Conservation (phyloP, 2,329 filamentous ascomycete genomes). For the Epichloe bromicola region DNA sequence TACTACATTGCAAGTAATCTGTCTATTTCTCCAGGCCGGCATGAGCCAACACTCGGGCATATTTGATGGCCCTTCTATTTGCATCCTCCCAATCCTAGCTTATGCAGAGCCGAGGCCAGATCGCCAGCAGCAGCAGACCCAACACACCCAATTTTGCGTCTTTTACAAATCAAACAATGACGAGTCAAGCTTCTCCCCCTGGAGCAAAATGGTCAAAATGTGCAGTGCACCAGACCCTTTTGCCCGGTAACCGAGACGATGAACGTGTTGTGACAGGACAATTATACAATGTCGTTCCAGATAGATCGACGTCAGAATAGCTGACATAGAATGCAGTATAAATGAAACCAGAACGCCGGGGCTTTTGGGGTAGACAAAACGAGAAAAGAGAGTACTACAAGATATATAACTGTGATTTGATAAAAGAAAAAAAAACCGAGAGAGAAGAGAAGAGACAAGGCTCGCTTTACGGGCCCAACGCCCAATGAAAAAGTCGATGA, state of each 20-base stretch:
- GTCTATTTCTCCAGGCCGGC: constrained; percentile 1
- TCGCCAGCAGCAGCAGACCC: not conserved
- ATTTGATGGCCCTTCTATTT: not conserved
- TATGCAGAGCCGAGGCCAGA: not conserved
- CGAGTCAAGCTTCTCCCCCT: not conserved
- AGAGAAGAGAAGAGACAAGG: not conserved
- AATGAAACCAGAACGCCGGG: not conserved
- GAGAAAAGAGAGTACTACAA: not conserved
- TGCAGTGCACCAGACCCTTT: not conserved
- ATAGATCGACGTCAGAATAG: not conserved
- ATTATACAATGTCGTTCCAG: not conserved
- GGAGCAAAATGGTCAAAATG: not conserved
- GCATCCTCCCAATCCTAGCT: not conserved
- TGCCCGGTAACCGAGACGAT: not conserved
- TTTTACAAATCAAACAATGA: constrained; percentile 1
- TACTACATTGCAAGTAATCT: not conserved
- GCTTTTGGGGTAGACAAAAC: not conserved
- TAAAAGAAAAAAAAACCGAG: not conserved
- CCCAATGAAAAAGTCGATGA: constrained; percentile 11
- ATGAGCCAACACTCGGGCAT: not conserved
- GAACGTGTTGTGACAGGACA: not conserved
- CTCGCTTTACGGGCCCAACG: constrained; percentile 11
- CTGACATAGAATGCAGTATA: not conserved
- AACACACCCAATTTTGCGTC: not conserved
- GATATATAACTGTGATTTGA: not conserved